These are phyloP conservation scores for Ganoderma lingzhi DNA, from an alignment of 1,284 basidiomycete species.

Conservation along the genomic window DNA sequence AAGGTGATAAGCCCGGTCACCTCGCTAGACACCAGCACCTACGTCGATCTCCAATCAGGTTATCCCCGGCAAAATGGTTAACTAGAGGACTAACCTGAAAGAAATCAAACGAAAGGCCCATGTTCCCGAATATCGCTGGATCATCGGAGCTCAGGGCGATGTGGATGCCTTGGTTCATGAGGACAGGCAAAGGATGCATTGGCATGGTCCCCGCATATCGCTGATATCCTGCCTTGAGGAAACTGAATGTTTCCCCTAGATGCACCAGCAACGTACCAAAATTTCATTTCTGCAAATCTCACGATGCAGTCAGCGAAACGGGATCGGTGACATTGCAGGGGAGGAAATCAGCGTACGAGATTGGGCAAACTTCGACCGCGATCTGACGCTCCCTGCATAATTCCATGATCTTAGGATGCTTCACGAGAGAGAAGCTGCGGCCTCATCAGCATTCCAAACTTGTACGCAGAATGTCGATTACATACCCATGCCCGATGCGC, in stretches of 20 bases:
- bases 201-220: slow-evolving; percentile 78
- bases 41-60: background rate
- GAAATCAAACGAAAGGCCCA: slow-evolving; percentile 78
- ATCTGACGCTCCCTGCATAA: slow-evolving; percentile 70
- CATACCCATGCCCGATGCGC: slow-evolving; percentile 82
- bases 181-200: slow-evolving; percentile 72
- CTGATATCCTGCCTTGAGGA: slow-evolving; percentile 41
- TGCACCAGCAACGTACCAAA: slow-evolving; percentile 50
- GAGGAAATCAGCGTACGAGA: slow-evolving; percentile 59
- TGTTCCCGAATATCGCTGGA: slow-evolving; percentile 77
- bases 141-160: slow-evolving; percentile 79
- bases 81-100: slow-evolving; percentile 55
- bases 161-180: slow-evolving; percentile 75
- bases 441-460: slow-evolving; percentile 16
- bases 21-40: slow-evolving; percentile 74
- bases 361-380: slow-evolving; percentile 74
- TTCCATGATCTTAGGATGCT: slow-evolving; percentile 76
- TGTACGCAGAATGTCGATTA: background rate
- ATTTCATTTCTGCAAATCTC: slow-evolving; percentile 64
- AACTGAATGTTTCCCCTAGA: background rate
- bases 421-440: slow-evolving; percentile 72
- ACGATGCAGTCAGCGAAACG: slow-evolving; percentile 19
- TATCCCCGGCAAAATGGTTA: too few relatives aligned
- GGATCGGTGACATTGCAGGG: background rate
- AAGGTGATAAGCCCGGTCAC: slow-evolving; percentile 67